Conservation (phyloP, 345 rosid species). For the Melaleuca alternifolia region DNA sequence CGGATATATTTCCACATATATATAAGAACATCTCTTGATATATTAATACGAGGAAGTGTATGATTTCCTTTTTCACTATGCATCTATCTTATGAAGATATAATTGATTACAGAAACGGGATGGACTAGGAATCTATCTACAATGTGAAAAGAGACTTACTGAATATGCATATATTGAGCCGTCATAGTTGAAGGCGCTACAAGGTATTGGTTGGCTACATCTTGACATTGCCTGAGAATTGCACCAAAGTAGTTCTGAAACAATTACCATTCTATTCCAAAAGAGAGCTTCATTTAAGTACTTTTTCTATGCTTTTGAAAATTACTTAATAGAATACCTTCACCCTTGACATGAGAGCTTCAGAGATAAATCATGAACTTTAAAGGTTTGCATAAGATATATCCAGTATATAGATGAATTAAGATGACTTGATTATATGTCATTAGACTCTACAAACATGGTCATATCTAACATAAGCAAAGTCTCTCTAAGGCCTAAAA, state of each 20-base stretch:
- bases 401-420: neutral
- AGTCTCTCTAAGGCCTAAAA: neutral
- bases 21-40: neutral
- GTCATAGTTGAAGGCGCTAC: constrained; percentile 86
- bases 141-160: constrained; percentile 20
- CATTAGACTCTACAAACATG: neutral
- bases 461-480: neutral
- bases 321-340: neutral
- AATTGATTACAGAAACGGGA: neutral
- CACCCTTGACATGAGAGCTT: neutral
- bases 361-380: neutral
- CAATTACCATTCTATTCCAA: neutral
- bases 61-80: neutral
- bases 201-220: constrained; percentile 80
- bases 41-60: neutral
- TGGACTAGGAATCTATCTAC: neutral
- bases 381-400: neutral
- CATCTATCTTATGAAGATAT: neutral
- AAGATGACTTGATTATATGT: neutral
- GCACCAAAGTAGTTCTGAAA: neutral
- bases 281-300: neutral
- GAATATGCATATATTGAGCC: constrained; percentile 89
- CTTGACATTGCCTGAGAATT: constrained; percentile 79
- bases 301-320: neutral
- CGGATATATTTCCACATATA: neutral